Base-by-base conservation (phyloP, 2,329 filamentous ascomycete genomes). In the Colletotrichum shisoi region DNA sequence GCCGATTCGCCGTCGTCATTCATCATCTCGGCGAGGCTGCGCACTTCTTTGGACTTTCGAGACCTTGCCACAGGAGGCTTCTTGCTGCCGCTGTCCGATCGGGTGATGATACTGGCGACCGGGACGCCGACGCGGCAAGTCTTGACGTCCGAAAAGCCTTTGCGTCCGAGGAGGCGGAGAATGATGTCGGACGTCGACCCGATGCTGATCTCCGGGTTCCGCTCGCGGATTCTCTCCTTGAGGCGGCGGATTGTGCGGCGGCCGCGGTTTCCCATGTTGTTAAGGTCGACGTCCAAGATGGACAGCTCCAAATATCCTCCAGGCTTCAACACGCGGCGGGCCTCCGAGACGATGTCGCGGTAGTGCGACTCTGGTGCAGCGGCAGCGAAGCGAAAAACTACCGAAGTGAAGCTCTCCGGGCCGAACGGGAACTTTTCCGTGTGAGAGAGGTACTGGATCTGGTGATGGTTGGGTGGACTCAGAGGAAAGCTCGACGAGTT, bases 251-350 rank as follows among this genome's bases (percentile, higher is more conserved):
- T 84, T 0, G 89, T 85, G 17, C 88, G 86, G 6, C 91, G 85
- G 1, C 89, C 88, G 15, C 85, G 85, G 62, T 85, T 89, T 0
- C 92, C 92, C 90, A 94, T 93, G 74, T 92, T 93, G 77, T 93
- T 88, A 67, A 95, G 84, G 73, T 95, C 92, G 12, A 93, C 83
- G 70, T 95, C 92, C 1, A 95, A 83, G 44, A 93, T 88, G 0
- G 88, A 89, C 19, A 94, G 80, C 76, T 95, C 92, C n/a, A 95
- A 84, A 73, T 89, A 91, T 0, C 92, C 92, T 12, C 90, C 90
- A 0, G 92, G 90, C 70, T 91, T 89, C 34, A 95, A 81, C 0
- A 94, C 91, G 2, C 92, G 88, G 59, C 91, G 90, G 65, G 90
- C 89, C 76, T 95, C 92, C 0, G 86, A 86, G 19, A 95, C 81